phyloP scores from a whole-genome alignment of 768 basidiomycete genomes.

The Leccinum olivaceopallidum region DNA sequence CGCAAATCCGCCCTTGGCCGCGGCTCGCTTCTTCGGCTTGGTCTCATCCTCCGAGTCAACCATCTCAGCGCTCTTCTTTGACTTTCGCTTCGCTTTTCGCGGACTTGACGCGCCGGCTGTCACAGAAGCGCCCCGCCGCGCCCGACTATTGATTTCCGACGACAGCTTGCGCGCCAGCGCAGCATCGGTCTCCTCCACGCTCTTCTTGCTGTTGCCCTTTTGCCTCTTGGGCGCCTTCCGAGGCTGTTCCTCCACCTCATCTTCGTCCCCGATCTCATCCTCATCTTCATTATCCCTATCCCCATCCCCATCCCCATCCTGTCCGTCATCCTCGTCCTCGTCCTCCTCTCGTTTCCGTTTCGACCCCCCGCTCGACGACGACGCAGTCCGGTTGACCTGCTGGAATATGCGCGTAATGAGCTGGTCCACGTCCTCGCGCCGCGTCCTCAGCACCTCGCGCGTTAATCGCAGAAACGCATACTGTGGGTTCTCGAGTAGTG shows the following conservation, averaged over 20 bases:
- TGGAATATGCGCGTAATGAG: constrained; percentile 70
- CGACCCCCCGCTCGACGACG: constrained; percentile 22
- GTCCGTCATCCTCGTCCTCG: not conserved
- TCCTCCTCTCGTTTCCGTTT: constrained; percentile 33
- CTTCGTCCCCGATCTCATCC: constrained; percentile 14
- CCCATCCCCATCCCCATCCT: not conserved
- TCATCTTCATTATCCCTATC: not conserved
- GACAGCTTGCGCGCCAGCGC: constrained; percentile 72
- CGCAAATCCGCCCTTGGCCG: constrained; percentile 71
- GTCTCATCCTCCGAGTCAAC: constrained; percentile 50
- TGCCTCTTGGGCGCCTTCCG: constrained; percentile 43
- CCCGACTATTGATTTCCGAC: constrained; percentile 64
- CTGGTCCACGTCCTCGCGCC: constrained; percentile 67
- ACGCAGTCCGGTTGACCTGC: constrained; percentile 44
- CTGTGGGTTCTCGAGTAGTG: constrained; percentile 47
- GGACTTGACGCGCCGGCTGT: constrained; percentile 40
- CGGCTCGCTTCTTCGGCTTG: constrained; percentile 52
- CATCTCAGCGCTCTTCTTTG: constrained; percentile 56
- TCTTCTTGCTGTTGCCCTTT: constrained; percentile 46
- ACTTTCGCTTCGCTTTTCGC: constrained; percentile 43
- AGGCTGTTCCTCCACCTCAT: constrained; percentile 20
- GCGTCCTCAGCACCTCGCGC: constrained; percentile 58
- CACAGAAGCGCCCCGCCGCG: constrained; percentile 44
- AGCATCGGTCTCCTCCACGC: constrained; percentile 62
- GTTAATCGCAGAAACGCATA: constrained; percentile 49